Evolutionary conservation across 169 alveolate species (phyloP).

Genomic region (Eimeria nieschulzi): DNA sequence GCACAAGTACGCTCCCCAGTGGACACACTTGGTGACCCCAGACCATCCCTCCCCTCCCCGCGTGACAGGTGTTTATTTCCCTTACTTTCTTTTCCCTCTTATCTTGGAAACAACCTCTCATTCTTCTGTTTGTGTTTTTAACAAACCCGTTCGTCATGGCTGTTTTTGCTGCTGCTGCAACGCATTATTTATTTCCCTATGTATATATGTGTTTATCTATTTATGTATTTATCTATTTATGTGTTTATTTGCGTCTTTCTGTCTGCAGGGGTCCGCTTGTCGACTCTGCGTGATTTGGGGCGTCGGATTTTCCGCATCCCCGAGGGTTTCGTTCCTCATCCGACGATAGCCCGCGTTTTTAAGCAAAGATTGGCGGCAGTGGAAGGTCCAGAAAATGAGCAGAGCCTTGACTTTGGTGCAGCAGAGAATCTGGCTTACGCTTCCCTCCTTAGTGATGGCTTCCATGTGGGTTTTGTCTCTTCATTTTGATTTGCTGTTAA

Average conservation of each 20-base stretch:
- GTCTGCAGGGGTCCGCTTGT: slow-evolving; percentile 83
- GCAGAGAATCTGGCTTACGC: slow-evolving; percentile 96
- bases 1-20: slow-evolving; percentile 79
- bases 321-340: slow-evolving; percentile 90
- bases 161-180: too few species aligned
- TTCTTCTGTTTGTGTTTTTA: too few species aligned
- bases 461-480: slow-evolving; percentile 77
- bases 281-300: slow-evolving; percentile 87
- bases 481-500: background rate
- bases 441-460: slow-evolving; percentile 92
- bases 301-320: slow-evolving; percentile 88
- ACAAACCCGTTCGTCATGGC: too few species aligned
- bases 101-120: background rate
- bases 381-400: slow-evolving; percentile 82
- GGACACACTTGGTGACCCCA: slow-evolving; percentile 81
- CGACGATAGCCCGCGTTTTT: slow-evolving; percentile 88
- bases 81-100: background rate
- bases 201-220: too few species aligned
- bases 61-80: slow-evolving; percentile 51
- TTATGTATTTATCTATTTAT: background rate
- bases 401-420: slow-evolving; percentile 91
- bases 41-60: slow-evolving; percentile 73
- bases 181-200: too few species aligned
- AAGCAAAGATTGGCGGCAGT: slow-evolving; percentile 87
- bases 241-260: background rate